Evolutionary conservation across 2,329 filamentous ascomycete genomes (phyloP).

Genomic region (Aspergillus costaricaensis): DNA sequence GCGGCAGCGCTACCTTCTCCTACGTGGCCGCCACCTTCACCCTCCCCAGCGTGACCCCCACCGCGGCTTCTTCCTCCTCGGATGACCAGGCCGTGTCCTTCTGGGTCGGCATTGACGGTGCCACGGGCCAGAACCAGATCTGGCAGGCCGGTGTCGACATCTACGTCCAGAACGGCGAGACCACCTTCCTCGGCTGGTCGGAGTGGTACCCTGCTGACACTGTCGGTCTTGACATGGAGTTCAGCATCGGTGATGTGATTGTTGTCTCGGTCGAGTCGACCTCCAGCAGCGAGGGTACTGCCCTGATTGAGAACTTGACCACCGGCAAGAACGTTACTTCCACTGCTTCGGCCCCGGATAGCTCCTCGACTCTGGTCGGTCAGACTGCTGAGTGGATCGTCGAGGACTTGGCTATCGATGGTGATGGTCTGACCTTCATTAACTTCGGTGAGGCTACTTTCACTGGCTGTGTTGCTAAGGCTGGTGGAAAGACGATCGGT

Average conservation of each 20-base stretch:
- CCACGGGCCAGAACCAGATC: conserved; percentile 9
- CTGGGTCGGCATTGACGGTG: conserved; percentile 18
- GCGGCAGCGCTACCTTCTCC: conserved; percentile 6
- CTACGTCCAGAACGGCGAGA: conserved; percentile 10
- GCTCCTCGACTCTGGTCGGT: conserved; percentile 2
- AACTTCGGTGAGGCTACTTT: conserved; percentile 13
- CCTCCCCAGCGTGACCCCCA: conserved; percentile 9
- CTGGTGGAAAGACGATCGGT: not conserved
- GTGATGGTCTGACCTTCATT: conserved; percentile 8
- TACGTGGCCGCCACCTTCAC: conserved; percentile 14
- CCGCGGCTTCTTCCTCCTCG: not conserved
- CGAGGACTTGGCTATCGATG: conserved; percentile 8
- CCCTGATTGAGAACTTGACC: conserved; percentile 13
- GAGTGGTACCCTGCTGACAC: conserved; percentile 16
- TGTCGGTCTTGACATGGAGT: conserved; percentile 6
- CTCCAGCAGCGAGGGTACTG: not conserved
- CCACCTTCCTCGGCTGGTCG: conserved; percentile 15
- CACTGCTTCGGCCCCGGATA: conserved; percentile 1
- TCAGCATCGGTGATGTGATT: conserved; percentile 14
- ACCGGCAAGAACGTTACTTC: conserved; percentile 8
- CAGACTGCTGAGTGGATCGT: conserved; percentile 18
- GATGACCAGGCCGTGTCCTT: conserved; percentile 11
- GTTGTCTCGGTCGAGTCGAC: conserved; percentile 8
- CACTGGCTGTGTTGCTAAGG: conserved; percentile 9
- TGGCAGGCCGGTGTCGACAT: conserved; percentile 16